Percentiles rank a stretch among this genome's conserved stretches.
phyloP scores from a whole-genome alignment of 441 rosid genomes.

The Erodium trifolium region DNA sequence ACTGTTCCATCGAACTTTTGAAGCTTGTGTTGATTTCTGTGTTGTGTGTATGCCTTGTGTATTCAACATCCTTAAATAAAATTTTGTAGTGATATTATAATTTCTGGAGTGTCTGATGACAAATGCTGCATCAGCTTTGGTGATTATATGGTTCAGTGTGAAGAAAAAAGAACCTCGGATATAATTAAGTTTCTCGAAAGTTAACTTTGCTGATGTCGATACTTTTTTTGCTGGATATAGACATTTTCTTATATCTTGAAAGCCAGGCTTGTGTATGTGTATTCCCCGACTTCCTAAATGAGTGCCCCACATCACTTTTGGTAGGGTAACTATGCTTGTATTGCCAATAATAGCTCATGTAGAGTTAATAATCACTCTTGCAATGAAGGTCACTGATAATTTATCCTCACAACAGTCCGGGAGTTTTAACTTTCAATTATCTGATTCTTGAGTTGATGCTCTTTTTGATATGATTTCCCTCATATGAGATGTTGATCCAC shows the following conservation, averaged over 20 bases:
- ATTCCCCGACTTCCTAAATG: background rate
- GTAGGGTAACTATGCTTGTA: background rate
- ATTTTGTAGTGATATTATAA: background rate
- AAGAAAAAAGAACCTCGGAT: background rate
- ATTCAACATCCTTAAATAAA: constrained; percentile 1
- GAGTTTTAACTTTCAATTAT: background rate
- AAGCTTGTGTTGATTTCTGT: background rate
- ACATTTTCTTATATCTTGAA: background rate
- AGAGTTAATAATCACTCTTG: background rate
- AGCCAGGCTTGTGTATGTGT: background rate
- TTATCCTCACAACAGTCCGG: background rate
- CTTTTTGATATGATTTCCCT: background rate
- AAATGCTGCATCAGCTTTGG: constrained; percentile 1
- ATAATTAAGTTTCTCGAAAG: background rate
- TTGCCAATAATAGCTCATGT: background rate
- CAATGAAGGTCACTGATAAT: background rate
- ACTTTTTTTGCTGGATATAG: no score
- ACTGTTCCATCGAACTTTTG: background rate
- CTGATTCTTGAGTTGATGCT: background rate
- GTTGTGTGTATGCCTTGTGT: constrained; percentile 1
- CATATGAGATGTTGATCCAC: background rate
- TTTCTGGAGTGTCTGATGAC: background rate
- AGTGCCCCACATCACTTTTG: background rate
- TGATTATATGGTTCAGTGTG: background rate
- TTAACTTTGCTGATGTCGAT: background rate